phyloP scores from a whole-genome alignment of 441 rosid species.

The Pelargonium australe region DNA sequence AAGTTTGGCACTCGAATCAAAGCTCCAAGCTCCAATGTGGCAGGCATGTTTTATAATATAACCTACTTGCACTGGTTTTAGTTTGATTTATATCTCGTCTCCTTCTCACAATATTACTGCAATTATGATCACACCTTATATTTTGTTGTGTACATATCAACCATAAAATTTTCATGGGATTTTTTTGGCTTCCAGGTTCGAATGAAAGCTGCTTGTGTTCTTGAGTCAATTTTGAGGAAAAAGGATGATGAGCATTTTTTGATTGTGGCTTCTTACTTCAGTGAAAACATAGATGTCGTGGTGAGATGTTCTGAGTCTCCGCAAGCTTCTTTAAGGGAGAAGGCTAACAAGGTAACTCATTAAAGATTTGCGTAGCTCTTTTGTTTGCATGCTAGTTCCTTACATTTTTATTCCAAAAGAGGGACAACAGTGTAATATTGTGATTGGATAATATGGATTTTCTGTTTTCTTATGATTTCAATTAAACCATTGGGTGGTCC shows the following conservation, averaged over 20 bases:
- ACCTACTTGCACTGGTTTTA: no score
- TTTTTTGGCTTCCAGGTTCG: conserved; percentile 48
- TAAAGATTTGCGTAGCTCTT: neutral
- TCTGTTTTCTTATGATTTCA: neutral
- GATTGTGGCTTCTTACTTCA: conserved; percentile 59
- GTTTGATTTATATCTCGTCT: no score
- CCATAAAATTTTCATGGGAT: neutral
- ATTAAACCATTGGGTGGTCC: neutral
- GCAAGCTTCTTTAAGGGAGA: conserved; percentile 82
- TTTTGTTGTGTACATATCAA: neutral
- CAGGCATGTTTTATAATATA: conserved; percentile 47
- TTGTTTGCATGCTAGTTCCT: neutral
- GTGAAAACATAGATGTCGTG: conserved; percentile 57
- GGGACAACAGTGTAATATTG: no score
- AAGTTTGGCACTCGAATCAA: conserved; percentile 67
- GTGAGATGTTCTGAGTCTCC: conserved; percentile 77
- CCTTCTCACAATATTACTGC: no score
- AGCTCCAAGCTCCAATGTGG: conserved; percentile 88
- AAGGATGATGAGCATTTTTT: conserved; percentile 65
- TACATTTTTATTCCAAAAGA: neutral
- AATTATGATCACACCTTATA: no score
- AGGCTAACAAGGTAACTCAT: conserved; percentile 62
- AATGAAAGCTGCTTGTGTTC: conserved; percentile 86
- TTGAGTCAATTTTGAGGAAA: conserved; percentile 77
- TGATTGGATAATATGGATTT: no score